Evolutionary conservation across 306 rosid species (phyloP), one percentile per base, ranked within the genome.

Genomic region (Inga leiocalycina): DNA sequence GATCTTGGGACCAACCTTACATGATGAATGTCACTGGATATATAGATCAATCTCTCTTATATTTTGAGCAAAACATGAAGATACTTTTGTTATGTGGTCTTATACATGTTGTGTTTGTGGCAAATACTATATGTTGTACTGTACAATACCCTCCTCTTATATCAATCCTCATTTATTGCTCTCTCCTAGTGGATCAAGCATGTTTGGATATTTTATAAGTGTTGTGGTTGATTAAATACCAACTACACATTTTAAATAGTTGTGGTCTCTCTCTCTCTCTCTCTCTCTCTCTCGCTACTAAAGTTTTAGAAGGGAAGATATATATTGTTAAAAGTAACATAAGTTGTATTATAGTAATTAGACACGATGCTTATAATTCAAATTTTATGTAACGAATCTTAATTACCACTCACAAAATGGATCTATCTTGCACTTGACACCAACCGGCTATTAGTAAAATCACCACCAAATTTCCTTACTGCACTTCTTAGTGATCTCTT

Each of bases 61-160:
- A 59, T n/a, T 12, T 4, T 62, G 39, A 62, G 14, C 37, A 62
- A 13, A 76, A 77, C 81, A 67, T 82, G 82, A 83, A 43, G 34
- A 77, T 49, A 75, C 5, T 22, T 22, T 9, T n/a, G 59, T 84
- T 80, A 76, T 85, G 76, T 46, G 30, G 80, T 86, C 48, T 22
- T 59, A 22, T 4, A 62, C 17, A 62, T 27, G 17, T 13, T 79
- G 13, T 12, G 3, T 81, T 5, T 66, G 71, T 83, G 88, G 78
- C 90, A 80, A 80, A 82, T 72, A 56, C 62, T 72, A 81, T 72
- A 81, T 54, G 85, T 80, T 84, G 44, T 9, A 41, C 27, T 44
- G 32, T 74, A 43, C 62, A 45, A 20, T 68, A 37, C 10, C 76
- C 39, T 62, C 49, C 41, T 51, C 82, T 73, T 62, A 66, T 71